Evolutionary conservation across 495 filamentous ascomycete species (phyloP).

Genomic region (Penicillium lividum): DNA sequence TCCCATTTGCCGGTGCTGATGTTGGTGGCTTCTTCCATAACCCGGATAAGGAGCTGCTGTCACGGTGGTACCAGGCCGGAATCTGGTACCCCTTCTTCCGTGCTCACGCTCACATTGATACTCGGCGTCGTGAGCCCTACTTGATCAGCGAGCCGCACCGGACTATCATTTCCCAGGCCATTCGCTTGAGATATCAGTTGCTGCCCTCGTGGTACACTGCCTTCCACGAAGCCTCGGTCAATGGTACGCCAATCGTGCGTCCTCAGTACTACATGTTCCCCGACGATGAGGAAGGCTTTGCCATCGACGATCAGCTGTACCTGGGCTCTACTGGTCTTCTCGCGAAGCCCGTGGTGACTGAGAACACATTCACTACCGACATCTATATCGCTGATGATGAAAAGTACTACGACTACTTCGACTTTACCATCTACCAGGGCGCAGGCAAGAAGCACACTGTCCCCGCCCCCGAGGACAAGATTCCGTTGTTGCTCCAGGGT

Average conservation of each 20-base stretch:
- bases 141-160: constrained; percentile 81
- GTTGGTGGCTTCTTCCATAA: constrained; percentile 99
- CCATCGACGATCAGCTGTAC: constrained; percentile 91
- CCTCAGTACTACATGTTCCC: constrained; percentile 93
- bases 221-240: constrained; percentile 82
- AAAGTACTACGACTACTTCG: constrained; percentile 93
- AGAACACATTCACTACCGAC: constrained; percentile 69
- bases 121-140: constrained; percentile 91
- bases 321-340: constrained; percentile 83
- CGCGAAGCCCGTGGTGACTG: constrained; percentile 79
- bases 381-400: constrained; percentile 86
- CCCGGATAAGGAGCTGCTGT: constrained; percentile 84
- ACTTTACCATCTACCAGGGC: constrained; percentile 71
- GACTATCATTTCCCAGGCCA: constrained; percentile 80
- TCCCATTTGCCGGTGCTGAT: constrained; percentile 92
- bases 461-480: constrained; percentile 75
- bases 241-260: constrained; percentile 83
- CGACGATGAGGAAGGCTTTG: constrained; percentile 79
- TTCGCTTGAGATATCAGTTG: constrained; percentile 85
- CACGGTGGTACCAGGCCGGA: constrained; percentile 95
- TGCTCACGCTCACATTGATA: constrained; percentile 95
- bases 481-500: constrained; percentile 87
- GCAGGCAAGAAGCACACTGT: constrained; percentile 66
- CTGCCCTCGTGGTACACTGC: constrained; percentile 96
- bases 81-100: constrained; percentile 99